Evolutionary conservation across 1,284 basidiomycete species (phyloP).

Genomic region (Sporisorium scitamineum): DNA sequence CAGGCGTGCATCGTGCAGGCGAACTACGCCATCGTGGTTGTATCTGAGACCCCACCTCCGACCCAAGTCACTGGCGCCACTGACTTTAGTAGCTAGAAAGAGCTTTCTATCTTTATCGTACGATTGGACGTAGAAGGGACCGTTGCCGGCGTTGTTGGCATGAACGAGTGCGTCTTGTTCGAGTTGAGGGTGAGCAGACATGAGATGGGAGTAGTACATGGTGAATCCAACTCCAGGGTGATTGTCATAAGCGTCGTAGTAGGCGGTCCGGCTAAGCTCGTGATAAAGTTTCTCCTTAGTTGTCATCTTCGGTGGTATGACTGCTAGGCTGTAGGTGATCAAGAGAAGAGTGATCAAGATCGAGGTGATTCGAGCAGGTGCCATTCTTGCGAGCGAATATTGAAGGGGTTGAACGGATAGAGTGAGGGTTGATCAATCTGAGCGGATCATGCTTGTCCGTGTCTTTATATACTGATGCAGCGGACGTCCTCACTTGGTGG

Average conservation of each 20-base stretch:
- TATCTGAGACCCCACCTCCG: conserved; percentile 14
- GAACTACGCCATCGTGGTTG: not conserved
- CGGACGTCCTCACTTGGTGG: not conserved
- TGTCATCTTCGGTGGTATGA: not conserved
- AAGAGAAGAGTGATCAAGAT: not conserved
- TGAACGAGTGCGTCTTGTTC: conserved; percentile 6
- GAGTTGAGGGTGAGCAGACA: not conserved
- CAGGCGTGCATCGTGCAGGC: conserved; percentile 6
- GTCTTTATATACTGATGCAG: not conserved
- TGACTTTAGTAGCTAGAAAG: conserved; percentile 9
- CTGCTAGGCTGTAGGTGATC: not conserved
- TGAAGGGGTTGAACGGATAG: not conserved
- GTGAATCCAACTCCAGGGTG: not conserved
- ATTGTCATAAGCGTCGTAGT: not conserved
- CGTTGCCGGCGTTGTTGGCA: not conserved
- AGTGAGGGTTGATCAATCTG: not conserved
- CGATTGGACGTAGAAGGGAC: conserved; percentile 7
- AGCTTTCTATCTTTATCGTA: not conserved
- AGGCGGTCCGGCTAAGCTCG: not conserved
- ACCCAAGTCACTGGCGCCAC: not conserved
- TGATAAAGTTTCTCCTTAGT: not conserved
- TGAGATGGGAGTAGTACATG: conserved; percentile 6
- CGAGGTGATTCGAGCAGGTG: not conserved
- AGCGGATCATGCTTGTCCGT: not conserved
- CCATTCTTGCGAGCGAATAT: not conserved